phyloP scores from a whole-genome alignment of 768 basidiomycete genomes.

The Cyclocybe aegerita region DNA sequence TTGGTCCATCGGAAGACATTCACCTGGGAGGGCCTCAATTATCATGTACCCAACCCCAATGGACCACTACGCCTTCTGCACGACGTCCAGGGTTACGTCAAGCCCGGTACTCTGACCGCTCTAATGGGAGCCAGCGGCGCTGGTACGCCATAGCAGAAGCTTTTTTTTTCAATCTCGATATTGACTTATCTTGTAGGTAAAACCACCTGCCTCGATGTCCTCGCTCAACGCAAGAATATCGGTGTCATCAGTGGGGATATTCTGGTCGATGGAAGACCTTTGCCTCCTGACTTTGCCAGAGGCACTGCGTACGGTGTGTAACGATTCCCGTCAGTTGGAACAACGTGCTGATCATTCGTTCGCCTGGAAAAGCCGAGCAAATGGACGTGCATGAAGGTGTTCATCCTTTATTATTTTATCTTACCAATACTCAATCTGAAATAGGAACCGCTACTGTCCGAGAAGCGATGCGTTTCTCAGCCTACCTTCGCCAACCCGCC shows the following conservation, averaged over 20 bases:
- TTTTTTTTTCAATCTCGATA: constrained; percentile 1
- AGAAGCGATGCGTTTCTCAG: constrained; percentile 84
- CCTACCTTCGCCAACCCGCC: constrained; percentile 78
- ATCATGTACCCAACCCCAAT: constrained; percentile 67
- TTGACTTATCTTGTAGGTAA: constrained; percentile 44
- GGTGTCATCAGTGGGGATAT: constrained; percentile 65
- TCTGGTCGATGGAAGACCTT: constrained; percentile 63
- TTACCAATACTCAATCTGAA: background rate
- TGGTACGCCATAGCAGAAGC: constrained; percentile 33
- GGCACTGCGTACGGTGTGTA: constrained; percentile 75
- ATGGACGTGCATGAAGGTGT: constrained; percentile 77
- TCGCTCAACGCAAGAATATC: constrained; percentile 74
- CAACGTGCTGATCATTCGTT: constrained; percentile 12
- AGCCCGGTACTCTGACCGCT: constrained; percentile 85
- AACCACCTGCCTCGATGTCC: constrained; percentile 75
- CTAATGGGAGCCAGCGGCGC: constrained; percentile 88
- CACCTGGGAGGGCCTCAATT: constrained; percentile 82
- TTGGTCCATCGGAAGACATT: constrained; percentile 51
- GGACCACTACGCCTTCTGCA: constrained; percentile 65
- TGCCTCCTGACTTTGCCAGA: constrained; percentile 52
- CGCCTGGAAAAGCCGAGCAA: constrained; percentile 59
- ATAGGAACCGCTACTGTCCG: constrained; percentile 72
- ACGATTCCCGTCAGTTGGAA: constrained; percentile 17
- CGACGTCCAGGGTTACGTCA: constrained; percentile 77
- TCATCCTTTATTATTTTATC: background rate